Evolutionary conservation across 306 rosid genomes (phyloP), one percentile per base, ranked within the genome.

Genomic region (Canavalia ensiformis): DNA sequence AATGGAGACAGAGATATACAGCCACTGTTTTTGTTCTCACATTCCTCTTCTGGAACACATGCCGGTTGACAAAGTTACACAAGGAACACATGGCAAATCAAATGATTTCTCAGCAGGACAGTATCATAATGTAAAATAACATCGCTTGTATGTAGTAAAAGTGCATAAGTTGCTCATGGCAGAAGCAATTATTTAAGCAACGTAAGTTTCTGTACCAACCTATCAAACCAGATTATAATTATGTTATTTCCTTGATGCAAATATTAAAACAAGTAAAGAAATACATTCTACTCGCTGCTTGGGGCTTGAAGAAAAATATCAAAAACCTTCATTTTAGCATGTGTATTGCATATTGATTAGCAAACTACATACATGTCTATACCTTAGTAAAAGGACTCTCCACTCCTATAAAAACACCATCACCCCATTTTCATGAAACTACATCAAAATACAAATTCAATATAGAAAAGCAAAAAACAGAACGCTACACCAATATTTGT

Each of bases 1-100:
- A 93, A 93, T 6, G 97, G 92, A 4, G 66, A 64, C 2, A 93
- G 89, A 6, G 82, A 69, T 44, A 84, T 77, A 29, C 74, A 67
- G 6, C 74, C 68, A 8, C 68, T 45, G 13, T 50, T 73, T 41
- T 51, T 78, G n/a, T 59, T 62, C 68, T 57, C 51, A 12, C 55
- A 47, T 47, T 82, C 49, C 45, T 62, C 82, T n/a, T 68, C 77
- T 2, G 49, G 4, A 1, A 54, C 25, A 18, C 25, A 18, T 18
- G 25, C 25, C 25, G 49, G 34, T 3, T 18, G 58, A 52, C 41
- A 37, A 13, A 52, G n/a, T 8, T 45, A 52, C 13, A 52, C 7
- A 8, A 58, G 64, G 12, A 58, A 58, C 35, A 58, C 12, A 2
- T 7, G 37, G 64, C 1, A 5, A 64, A 64, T 64, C 70, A 63